Conservation (phyloP, 441 rosid species). For the Eutrema salsugineum region DNA sequence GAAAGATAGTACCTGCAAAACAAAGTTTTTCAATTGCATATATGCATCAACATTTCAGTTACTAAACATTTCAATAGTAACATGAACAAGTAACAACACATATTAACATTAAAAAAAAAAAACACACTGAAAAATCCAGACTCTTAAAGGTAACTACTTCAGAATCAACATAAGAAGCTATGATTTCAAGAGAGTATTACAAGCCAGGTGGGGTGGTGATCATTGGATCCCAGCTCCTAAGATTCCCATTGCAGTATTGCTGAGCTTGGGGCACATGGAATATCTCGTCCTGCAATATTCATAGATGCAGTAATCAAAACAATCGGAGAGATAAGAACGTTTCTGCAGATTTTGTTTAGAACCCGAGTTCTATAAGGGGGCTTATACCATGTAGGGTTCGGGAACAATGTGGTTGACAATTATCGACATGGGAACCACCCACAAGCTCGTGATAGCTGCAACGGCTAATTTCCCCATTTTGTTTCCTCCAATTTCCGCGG, state of each 20-base stretch:
- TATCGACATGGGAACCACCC: conserved; percentile 70
- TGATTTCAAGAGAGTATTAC: conserved; percentile 34
- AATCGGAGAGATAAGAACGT: background rate
- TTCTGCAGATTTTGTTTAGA: background rate
- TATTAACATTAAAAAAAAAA: background rate
- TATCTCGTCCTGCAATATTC: conserved; percentile 77
- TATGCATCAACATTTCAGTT: conserved; percentile 17
- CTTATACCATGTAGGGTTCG: conserved; percentile 77
- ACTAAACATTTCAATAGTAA: background rate
- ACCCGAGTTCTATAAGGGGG: background rate
- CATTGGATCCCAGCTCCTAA: conserved; percentile 96
- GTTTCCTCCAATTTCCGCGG: background rate
- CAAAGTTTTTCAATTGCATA: conserved; percentile 1
- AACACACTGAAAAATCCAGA: background rate
- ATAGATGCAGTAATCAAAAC: background rate
- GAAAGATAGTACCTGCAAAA: conserved; percentile 86
- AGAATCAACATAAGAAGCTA: background rate
- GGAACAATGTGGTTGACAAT: conserved; percentile 69
- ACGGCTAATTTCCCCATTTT: conserved; percentile 67
- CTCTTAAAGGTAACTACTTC: background rate
- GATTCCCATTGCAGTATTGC: conserved; percentile 72
- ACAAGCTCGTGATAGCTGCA: conserved; percentile 60
- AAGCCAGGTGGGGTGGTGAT: conserved; percentile 97
- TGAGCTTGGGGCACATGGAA: conserved; percentile 93
- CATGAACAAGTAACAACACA: background rate